Evolutionary conservation across 805 yeast species (phyloP), one percentile per base, ranked within the genome.

Genomic region (Metschnikowia noctiluminum): DNA sequence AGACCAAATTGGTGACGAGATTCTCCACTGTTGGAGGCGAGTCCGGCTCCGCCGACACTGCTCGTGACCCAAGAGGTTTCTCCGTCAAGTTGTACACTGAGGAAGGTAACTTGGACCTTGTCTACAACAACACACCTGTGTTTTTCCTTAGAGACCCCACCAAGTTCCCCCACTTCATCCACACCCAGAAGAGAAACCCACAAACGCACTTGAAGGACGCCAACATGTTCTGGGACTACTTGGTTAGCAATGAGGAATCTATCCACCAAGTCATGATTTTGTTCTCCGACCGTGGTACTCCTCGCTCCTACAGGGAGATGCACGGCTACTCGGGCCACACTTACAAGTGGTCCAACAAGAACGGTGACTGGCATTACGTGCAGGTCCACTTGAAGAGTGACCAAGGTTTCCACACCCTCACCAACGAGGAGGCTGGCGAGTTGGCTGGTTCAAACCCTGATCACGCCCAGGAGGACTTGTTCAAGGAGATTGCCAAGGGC

Each of bases 11-110:
- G 52, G 73, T 82, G 50, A 82, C 86, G 26, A 77, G 96, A 68
- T 87, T 88, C 70, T 87, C 94, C 58, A 87, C 94, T 30, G 96
- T 87, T 47, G 95, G 94, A 59, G 94, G 94, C 55, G 95, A 88
- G 69, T 68, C 73, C 46, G 96, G 94, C 42, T 79, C 89, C 35
- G 82, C 94, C 2, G 95, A 87, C 65, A 77, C 91, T 39, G 89
- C 87, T 28, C 81, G 96, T 73, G 96, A 87, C 67, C 95, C 95
- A 60, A 80, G 95, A 73, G 96, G 96, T 15, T 85, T 86, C 62
- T 78, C 94, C 44, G 80, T 84, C 60, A 87, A 88, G 69, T 77
- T 87, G 53, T 85, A 86, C 70, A 87, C 95, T 35, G 87, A 87
- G 63, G 88, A 87, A 70, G 94, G 95, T 61, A 84, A 85, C 72